Percentiles rank a stretch among this genome's conserved stretches.
These are phyloP conservation scores for Parachlorella kessleri DNA, from an alignment of 139 green algal species.

Conservation along the genomic window DNA sequence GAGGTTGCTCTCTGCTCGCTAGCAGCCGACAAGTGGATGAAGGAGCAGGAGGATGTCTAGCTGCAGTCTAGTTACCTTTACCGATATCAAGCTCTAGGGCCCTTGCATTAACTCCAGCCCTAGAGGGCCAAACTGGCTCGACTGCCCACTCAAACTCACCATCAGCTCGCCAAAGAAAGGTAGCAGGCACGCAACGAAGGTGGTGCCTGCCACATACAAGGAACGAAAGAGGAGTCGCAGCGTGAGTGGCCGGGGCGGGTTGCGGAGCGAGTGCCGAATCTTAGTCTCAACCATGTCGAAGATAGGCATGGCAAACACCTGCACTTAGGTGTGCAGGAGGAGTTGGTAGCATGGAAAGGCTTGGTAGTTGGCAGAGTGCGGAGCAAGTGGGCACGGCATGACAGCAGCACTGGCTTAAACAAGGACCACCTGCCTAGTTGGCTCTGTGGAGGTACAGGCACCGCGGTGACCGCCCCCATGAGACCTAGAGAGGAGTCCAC, in stretches of 20 bases:
- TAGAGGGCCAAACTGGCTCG: too few species aligned
- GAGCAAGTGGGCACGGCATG: too few species aligned
- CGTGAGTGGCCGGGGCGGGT: conserved; percentile 10
- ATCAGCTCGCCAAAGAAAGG: conserved; percentile 68
- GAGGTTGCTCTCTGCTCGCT: not conserved
- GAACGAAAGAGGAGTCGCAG: conserved; percentile 47
- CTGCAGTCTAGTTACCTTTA: not conserved
- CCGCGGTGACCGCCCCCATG: too few species aligned
- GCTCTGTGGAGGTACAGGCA: too few species aligned
- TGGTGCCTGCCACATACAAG: conserved; percentile 45
- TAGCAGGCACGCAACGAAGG: conserved; percentile 51
- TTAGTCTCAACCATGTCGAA: conserved; percentile 9
- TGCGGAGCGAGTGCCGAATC: conserved; percentile 1
- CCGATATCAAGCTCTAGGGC: not conserved
- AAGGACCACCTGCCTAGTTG: too few species aligned
- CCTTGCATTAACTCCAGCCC: not conserved
- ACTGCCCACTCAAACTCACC: not conserved
- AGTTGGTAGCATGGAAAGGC: too few species aligned
- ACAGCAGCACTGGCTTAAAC: too few species aligned
- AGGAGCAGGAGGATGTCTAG: not conserved
- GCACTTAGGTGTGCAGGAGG: too few species aligned
- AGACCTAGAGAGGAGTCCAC: too few species aligned
- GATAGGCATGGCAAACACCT: conserved; percentile 34
- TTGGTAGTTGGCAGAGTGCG: too few species aligned
- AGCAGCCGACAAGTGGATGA: not conserved